Conservation (phyloP, 345 rosid species). For the Brassica incana region DNA sequence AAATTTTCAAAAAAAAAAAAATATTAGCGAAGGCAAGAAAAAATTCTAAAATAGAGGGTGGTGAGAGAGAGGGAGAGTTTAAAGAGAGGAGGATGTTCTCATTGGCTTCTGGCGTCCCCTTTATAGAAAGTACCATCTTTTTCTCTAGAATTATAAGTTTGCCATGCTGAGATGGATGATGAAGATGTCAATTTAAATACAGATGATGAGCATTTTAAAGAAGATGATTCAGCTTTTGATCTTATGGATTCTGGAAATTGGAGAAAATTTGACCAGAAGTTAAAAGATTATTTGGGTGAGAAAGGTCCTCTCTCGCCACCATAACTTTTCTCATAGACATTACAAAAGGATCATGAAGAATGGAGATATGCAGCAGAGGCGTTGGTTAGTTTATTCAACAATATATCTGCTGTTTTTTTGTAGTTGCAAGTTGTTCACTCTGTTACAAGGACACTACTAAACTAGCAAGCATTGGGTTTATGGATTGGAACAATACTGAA, state of each 20-base stretch:
- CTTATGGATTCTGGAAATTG: background rate
- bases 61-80: no score
- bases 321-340: background rate
- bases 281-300: background rate
- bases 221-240: background rate
- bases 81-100: no score
- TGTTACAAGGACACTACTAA: background rate
- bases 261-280: background rate
- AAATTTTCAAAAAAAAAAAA: no score
- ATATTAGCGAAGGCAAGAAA: no score
- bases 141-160: no score
- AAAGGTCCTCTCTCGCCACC: background rate
- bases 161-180: background rate
- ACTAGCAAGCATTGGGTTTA: background rate
- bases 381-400: background rate
- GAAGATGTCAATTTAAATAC: background rate
- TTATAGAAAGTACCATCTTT: no score
- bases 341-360: background rate
- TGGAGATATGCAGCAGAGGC: background rate
- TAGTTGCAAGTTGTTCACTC: constrained; percentile 3
- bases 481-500: background rate
- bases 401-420: background rate
- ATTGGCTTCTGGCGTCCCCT: no score
- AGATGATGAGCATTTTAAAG: background rate
- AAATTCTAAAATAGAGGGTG: no score